Evolutionary conservation across 225 moss, liverwort and hornwort genomes (phyloP), one percentile per base, ranked within the genome.

Genomic region (Asterella californica): DNA sequence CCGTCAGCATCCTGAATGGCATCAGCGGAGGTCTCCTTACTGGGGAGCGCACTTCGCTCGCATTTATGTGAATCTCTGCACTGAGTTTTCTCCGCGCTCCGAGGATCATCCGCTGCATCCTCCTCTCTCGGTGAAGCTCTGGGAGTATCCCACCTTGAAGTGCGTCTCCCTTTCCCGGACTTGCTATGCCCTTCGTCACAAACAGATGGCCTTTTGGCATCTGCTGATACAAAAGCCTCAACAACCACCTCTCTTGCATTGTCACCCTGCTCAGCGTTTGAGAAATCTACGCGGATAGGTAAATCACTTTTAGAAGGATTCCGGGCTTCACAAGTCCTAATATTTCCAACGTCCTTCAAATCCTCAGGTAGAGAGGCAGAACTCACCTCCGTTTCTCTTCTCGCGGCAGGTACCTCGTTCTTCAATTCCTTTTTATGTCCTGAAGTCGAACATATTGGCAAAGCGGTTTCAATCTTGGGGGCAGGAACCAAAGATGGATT

Each of bases 101-200:
- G 27, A 76, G 59, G 36, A 34, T 54, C 34, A 34, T 76, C 75
- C 19, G 54, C 19, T 5, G 46, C 2, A 46, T 15, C 19, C 2
- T 47, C 30, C 33, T 0, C 64, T 14, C 42, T 45, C 18, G 62
- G 38, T 33, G 65, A 37, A 42, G 21, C 47, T 54, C 19, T 33
- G 10, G 48, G 42, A 24, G 79, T 54, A 50, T 79, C 79, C 79
- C 79, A 79, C 70, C 79, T 68, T 37, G 79, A 70, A 32, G 45
- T 37, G 33, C 79, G 79, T 79, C 38, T 79, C 25, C 52, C 67
- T 25, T 55, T 70, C 5, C 30, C 34, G 11, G 70, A 37, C 68
- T 79, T 79, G n/a, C n/a, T 50, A 0, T 50, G 37, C 34, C 10
- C 30, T 48, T 77, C 77, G 27, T 64, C 77, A 46, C 27, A 38